Evolutionary conservation across 306 rosid species (phyloP).

Genomic region (Canavalia gladiata): DNA sequence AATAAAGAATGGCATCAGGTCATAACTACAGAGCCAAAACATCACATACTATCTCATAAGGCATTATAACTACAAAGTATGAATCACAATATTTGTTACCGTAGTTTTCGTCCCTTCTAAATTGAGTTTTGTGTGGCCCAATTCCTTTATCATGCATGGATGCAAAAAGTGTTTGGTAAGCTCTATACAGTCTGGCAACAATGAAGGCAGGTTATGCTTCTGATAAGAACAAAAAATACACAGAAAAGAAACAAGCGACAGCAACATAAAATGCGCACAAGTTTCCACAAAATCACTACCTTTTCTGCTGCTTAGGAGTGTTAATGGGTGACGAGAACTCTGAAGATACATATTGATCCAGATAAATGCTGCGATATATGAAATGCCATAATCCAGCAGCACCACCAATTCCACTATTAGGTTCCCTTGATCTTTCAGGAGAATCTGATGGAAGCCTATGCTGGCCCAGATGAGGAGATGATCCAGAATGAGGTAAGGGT

Average conservation of each 20-base stretch:
- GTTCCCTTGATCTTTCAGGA: slow-evolving; percentile 68
- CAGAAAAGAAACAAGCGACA: not conserved
- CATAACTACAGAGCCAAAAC: slow-evolving; percentile 8
- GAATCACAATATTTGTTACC: slow-evolving; percentile 61
- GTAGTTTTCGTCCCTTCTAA: slow-evolving; percentile 90
- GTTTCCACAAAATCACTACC: slow-evolving; percentile 54
- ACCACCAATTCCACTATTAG: slow-evolving; percentile 70
- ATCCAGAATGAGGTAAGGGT: slow-evolving; percentile 64
- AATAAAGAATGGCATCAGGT: slow-evolving; percentile 24
- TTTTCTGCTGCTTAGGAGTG: slow-evolving; percentile 81
- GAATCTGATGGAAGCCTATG: slow-evolving; percentile 69
- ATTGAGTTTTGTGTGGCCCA: slow-evolving; percentile 94
- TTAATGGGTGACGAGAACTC: slow-evolving; percentile 85
- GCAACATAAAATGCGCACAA: slow-evolving; percentile 12
- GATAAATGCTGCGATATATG: slow-evolving; percentile 87
- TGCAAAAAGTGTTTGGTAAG: slow-evolving; percentile 83
- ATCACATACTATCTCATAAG: slow-evolving; percentile 29
- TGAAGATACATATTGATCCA: slow-evolving; percentile 91
- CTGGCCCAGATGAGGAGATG: slow-evolving; percentile 69
- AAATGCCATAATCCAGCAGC: slow-evolving; percentile 97
- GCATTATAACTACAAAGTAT: slow-evolving; percentile 11
- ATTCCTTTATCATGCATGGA: slow-evolving; percentile 92
- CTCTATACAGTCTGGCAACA: slow-evolving; percentile 82
- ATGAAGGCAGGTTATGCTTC: slow-evolving; percentile 46
- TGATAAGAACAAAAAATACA: slow-evolving; percentile 14